Evolutionary conservation across 2,329 filamentous ascomycete genomes (phyloP), one percentile per base, ranked within the genome.

Genomic region (Verticillium dahliae): DNA sequence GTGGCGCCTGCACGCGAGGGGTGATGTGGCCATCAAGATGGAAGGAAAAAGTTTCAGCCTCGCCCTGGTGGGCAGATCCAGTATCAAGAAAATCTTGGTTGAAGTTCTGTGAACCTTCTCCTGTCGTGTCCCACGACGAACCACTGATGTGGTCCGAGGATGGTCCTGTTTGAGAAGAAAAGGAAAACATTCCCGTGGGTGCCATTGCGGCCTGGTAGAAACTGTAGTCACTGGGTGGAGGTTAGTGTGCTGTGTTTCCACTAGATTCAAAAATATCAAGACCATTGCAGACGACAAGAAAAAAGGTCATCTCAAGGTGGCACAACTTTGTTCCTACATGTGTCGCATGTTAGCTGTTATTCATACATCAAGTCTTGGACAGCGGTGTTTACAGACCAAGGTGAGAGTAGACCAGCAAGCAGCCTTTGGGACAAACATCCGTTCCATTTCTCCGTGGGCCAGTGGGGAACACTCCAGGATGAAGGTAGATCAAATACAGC

Each of bases 61-160:
- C 82, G 79, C 79, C 80, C 69, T 77, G 74, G 67, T 78, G 76
- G 67, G 74, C 74, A 65, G 79, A 80, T 76, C 77, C 79, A 70
- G 77, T 75, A 69, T 81, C 80, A 71, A 78, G 74, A 72, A 79
- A 81, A 67, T 81, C 79, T 73, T 77, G 45, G 38, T 59, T 78
- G 73, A 84, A 83, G 81, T 82, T 83, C 80, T 85, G 83, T 82
- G 81, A 69, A 70, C 81, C 82, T 81, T 86, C 83, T 78, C 76
- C 76, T 78, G 81, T 75, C 71, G 79, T 71, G 68, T 80, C 82
- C 83, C 83, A 86, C 70, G 81, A 76, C 72, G 81, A 78, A 76
- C 81, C 78, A 69, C 73, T 73, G 63, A 83, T 76, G 73, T 82
- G 79, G 78, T 84, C 82, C 71, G 80, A 68, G 73, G 81, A 76